Percentiles rank a stretch among this genome's conserved stretches.
These are phyloP conservation scores for Acacia pycnantha DNA, from an alignment of 331 rosid genomes.

Conservation along the genomic window DNA sequence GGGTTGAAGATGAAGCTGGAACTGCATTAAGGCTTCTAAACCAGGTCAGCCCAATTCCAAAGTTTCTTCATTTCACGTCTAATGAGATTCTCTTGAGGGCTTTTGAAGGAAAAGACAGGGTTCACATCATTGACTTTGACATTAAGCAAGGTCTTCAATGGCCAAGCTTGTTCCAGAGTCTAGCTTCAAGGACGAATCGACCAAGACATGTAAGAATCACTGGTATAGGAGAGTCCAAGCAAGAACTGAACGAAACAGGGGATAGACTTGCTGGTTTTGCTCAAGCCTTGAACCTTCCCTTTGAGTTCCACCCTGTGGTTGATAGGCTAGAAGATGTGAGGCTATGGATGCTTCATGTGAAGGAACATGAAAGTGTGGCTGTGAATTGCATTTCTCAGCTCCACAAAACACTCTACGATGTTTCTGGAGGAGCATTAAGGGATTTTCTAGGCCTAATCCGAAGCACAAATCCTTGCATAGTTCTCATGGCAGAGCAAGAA, in stretches of 20 bases:
- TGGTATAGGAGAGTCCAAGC: conserved; percentile 89
- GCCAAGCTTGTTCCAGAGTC: conserved; percentile 93
- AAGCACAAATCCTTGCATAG: conserved; percentile 71
- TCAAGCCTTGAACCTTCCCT: conserved; percentile 73
- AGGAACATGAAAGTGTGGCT: conserved; percentile 85
- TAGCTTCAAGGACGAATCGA: conserved; percentile 76
- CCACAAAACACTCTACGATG: conserved; percentile 78
- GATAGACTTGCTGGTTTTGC: conserved; percentile 90
- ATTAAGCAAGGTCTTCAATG: conserved; percentile 94
- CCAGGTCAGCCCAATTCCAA: conserved; percentile 81
- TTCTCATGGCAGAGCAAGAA: conserved; percentile 82
- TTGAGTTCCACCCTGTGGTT: conserved; percentile 92
- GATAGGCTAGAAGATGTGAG: conserved; percentile 96
- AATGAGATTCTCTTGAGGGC: conserved; percentile 86
- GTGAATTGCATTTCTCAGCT: conserved; percentile 83
- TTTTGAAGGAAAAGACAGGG: conserved; percentile 94
- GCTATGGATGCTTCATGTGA: conserved; percentile 99
- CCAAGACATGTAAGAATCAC: conserved; percentile 92
- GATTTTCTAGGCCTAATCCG: conserved; percentile 78
- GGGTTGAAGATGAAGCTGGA: conserved; percentile 71
- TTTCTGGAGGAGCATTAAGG: conserved; percentile 66
- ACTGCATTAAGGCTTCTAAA: conserved; percentile 76
- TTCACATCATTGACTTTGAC: conserved; percentile 94
- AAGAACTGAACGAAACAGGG: conserved; percentile 87
- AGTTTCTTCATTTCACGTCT: conserved; percentile 87